Conservation (phyloP, 257 asterid species). For the Salvia miltiorrhiza region DNA sequence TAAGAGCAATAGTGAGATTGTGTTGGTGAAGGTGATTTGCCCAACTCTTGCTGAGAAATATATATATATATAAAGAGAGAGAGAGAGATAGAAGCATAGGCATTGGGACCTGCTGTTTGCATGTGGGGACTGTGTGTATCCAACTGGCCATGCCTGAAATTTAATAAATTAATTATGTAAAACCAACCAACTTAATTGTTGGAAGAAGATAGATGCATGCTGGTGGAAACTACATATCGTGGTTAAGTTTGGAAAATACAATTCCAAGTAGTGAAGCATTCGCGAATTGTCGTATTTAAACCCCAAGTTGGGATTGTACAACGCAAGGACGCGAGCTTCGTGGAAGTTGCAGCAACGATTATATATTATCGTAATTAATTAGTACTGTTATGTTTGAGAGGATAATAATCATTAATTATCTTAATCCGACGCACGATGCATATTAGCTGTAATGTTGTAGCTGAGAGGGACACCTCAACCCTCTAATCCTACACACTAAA, state of each 20-base stretch:
- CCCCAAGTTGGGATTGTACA: constrained; percentile 26
- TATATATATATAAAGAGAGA: constrained; percentile 10
- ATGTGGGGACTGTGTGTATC: constrained; percentile 41
- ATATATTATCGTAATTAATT: no score
- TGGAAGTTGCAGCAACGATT: constrained; percentile 30
- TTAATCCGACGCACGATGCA: neutral
- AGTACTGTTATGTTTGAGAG: neutral
- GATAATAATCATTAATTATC: no score
- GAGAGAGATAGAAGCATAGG: neutral
- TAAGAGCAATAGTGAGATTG: constrained; percentile 13
- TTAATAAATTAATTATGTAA: constrained; percentile 1
- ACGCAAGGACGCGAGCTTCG: constrained; percentile 32
- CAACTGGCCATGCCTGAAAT: constrained; percentile 46
- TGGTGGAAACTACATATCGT: neutral
- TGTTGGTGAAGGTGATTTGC: constrained; percentile 17
- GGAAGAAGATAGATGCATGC: neutral
- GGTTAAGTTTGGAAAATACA: no score
- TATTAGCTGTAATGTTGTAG: constrained; percentile 58
- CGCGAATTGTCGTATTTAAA: constrained; percentile 1
- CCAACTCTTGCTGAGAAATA: constrained; percentile 15
- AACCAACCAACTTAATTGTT: constrained; percentile 7
- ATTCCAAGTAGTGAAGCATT: no score
- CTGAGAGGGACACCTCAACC: constrained; percentile 41
- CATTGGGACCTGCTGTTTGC: constrained; percentile 32
- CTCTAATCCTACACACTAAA: constrained; percentile 9